Conservation (phyloP, 1,284 basidiomycete species). For the Meira miltonrushii region DNA sequence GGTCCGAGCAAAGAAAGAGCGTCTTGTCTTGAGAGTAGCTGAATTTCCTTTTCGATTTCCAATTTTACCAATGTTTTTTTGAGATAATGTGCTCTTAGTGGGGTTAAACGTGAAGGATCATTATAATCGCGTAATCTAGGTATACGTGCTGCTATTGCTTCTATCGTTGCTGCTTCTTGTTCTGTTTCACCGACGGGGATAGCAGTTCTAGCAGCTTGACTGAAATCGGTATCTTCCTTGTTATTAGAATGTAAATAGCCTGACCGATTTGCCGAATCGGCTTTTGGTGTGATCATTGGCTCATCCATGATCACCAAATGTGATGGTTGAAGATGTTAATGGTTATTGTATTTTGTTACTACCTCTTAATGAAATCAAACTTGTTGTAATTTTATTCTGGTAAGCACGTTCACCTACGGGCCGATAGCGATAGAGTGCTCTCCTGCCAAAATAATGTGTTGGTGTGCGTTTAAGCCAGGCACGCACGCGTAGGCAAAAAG, state of each 20-base stretch:
- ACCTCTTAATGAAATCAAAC: too few species aligned
- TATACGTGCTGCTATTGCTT: slow-evolving; percentile 18
- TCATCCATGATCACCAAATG: neutral
- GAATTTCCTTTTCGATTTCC: slow-evolving; percentile 62
- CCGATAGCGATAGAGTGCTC: too few species aligned
- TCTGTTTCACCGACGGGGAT: slow-evolving; percentile 2
- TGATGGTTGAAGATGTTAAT: neutral
- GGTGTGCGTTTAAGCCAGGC: too few species aligned
- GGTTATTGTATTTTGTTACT: neutral
- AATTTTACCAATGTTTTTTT: slow-evolving; percentile 88
- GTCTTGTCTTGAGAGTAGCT: slow-evolving; percentile 33
- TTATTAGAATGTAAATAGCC: neutral
- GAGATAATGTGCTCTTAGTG: slow-evolving; percentile 85
- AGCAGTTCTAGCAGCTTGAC: neutral
- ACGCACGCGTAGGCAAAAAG: too few species aligned
- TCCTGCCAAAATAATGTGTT: too few species aligned
- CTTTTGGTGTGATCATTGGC: neutral
- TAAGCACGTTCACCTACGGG: neutral
- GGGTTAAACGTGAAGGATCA: slow-evolving; percentile 60
- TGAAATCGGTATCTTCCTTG: slow-evolving; percentile 1
- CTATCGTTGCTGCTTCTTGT: slow-evolving; percentile 1
- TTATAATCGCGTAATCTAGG: slow-evolving; percentile 15
- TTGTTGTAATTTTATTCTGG: too few species aligned
- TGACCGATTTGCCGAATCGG: neutral
- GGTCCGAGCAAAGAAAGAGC: slow-evolving; percentile 48